Evolutionary conservation across 306 rosid genomes (phyloP).

Genomic region (Argentina anserina): DNA sequence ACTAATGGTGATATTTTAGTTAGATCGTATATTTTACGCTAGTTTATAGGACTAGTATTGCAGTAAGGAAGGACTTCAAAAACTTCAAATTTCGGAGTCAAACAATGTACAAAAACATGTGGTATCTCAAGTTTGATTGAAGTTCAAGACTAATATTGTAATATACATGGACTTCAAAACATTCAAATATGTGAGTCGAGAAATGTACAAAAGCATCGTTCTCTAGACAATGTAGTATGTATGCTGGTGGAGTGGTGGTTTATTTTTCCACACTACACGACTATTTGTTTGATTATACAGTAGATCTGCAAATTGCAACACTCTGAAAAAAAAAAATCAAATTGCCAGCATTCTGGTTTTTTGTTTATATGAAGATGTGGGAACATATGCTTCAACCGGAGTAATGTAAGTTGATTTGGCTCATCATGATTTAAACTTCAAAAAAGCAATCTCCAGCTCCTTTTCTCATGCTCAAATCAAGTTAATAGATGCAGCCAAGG

Average conservation of each 20-base stretch:
- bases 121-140: too few species aligned
- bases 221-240: not conserved
- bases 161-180: not conserved
- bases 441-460: too few species aligned
- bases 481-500: not conserved
- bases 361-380: not conserved
- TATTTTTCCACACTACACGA: constrained; percentile 4
- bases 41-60: not conserved
- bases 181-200: not conserved
- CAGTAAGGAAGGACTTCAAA: not conserved
- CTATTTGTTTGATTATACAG: not conserved
- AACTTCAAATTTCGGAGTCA: too few species aligned
- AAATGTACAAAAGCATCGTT: constrained; percentile 3
- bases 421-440: too few species aligned
- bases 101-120: not conserved
- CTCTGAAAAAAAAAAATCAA: not conserved
- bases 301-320: not conserved
- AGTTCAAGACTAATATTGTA: too few species aligned
- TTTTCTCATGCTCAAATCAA: too few species aligned
- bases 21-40: too few species aligned
- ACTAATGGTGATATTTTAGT: not conserved
- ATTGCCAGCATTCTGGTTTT: not conserved
- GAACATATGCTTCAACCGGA: not conserved
- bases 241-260: constrained; percentile 11
- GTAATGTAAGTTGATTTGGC: not conserved